Conservation (phyloP, 2,329 filamentous ascomycete species). For the Colletotrichum chlorophyti region DNA sequence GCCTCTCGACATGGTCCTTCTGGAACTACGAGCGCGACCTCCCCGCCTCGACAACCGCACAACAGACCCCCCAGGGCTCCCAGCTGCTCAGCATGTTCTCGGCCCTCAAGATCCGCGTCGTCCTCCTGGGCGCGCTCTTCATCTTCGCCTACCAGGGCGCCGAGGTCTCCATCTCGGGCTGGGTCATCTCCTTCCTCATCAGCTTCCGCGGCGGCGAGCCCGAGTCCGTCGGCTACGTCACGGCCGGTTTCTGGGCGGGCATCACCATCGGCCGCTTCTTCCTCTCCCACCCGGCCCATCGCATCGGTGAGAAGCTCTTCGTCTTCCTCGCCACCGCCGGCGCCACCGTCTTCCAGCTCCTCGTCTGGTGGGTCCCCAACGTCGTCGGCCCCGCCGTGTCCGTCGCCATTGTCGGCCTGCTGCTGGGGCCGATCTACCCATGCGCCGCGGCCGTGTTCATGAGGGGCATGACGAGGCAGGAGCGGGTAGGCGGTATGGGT, state of each 20-base stretch:
- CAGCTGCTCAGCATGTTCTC: slow-evolving; percentile 52
- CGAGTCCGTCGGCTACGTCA: slow-evolving; percentile 78
- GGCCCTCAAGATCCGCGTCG: slow-evolving; percentile 60
- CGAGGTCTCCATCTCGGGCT: slow-evolving; percentile 84
- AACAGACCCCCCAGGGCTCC: slow-evolving; percentile 33
- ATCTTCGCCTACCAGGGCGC: slow-evolving; percentile 88
- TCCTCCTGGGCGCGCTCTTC: slow-evolving; percentile 78
- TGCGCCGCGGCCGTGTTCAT: slow-evolving; percentile 72
- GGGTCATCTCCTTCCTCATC: slow-evolving; percentile 88
- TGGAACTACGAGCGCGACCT: slow-evolving; percentile 71
- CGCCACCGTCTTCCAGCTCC: slow-evolving; percentile 72
- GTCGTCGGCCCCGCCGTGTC: slow-evolving; percentile 74
- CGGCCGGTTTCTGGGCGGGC: slow-evolving; percentile 73
- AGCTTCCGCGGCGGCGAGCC: slow-evolving; percentile 73
- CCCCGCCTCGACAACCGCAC: slow-evolving; percentile 16
- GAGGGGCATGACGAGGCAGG: slow-evolving; percentile 60
- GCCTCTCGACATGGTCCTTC: slow-evolving; percentile 71
- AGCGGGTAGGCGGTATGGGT: slow-evolving; percentile 69
- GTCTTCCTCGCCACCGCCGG: slow-evolving; percentile 69
- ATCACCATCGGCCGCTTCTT: slow-evolving; percentile 80
- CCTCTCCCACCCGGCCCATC: slow-evolving; percentile 70
- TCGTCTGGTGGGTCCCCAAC: slow-evolving; percentile 81
- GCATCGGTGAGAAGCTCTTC: slow-evolving; percentile 73
- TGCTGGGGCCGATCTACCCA: slow-evolving; percentile 82
- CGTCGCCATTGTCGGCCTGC: slow-evolving; percentile 73